A percentile compares a stretch with the other conserved stretches of the same genome.
Conservation (phyloP, 148 eudicot genomes). For the Persicaria tinctoria region DNA sequence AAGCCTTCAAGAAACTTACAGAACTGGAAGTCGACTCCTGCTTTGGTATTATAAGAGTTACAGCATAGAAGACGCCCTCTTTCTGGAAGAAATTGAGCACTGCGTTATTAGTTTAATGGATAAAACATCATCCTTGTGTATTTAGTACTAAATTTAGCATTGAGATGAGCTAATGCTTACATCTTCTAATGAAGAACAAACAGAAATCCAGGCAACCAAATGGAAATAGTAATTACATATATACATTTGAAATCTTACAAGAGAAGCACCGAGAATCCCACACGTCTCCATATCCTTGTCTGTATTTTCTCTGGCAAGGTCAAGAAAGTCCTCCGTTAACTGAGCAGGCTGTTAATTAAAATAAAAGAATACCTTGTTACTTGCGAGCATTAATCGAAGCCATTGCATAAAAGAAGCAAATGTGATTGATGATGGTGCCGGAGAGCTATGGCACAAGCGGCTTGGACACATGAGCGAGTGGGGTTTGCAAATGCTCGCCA, state of each 20-base stretch:
- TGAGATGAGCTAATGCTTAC: not conserved
- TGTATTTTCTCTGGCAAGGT: conserved; percentile 13
- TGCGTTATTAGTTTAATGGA: not conserved
- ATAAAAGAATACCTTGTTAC: not conserved
- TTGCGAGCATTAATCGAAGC: not conserved
- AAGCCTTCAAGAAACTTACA: conserved; percentile 34
- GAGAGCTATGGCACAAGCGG: no score
- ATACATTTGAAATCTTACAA: conserved; percentile 32
- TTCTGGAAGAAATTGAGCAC: conserved; percentile 28
- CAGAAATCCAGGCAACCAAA: not conserved
- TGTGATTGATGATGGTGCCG: no score
- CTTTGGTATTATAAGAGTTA: conserved; percentile 66
- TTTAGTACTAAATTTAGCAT: no score
- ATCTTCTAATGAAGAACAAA: not conserved
- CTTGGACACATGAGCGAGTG: no score
- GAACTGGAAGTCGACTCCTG: conserved; percentile 69
- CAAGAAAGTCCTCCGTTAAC: conserved; percentile 13
- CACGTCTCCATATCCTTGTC: conserved; percentile 64
- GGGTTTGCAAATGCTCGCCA: no score
- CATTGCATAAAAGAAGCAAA: no score
- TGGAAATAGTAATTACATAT: conserved; percentile 6
- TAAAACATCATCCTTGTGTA: not conserved
- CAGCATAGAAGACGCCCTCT: conserved; percentile 51
- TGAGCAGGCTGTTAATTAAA: conserved; percentile 10
- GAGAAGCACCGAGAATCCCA: conserved; percentile 79